phyloP scores from a whole-genome alignment of 1,139 yeast genomes.

The Candida smagusa region DNA sequence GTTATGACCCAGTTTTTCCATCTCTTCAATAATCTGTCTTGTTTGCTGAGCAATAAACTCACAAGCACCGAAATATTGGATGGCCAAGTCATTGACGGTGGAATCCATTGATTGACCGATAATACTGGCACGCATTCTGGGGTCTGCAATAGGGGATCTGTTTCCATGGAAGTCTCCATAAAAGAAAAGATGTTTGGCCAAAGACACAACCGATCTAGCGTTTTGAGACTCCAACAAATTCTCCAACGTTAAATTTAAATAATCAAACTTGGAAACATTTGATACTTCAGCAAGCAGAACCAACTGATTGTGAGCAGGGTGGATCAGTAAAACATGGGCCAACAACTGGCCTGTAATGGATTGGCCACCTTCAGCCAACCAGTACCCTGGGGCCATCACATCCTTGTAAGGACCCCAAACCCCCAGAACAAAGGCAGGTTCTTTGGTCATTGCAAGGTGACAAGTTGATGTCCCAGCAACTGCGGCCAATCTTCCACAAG shows the following conservation, averaged over 20 bases:
- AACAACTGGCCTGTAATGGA: constrained; percentile 93
- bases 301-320: constrained; percentile 80
- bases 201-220: constrained; percentile 69
- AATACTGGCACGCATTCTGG: constrained; percentile 88
- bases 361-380: constrained; percentile 99
- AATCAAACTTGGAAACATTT: constrained; percentile 75
- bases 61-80: constrained; percentile 87
- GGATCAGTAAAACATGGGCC: constrained; percentile 85
- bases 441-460: constrained; percentile 82
- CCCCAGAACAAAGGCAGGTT: constrained; percentile 88
- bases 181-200: constrained; percentile 82
- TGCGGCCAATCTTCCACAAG: constrained; percentile 88
- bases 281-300: constrained; percentile 60
- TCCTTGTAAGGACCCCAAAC: constrained; percentile 99
- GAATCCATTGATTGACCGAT: constrained; percentile 92
- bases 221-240: constrained; percentile 52
- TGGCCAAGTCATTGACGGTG: constrained; percentile 78
- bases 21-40: constrained; percentile 84
- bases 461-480: constrained; percentile 99
- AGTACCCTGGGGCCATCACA: constrained; percentile 80
- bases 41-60: constrained; percentile 98
- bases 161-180: constrained; percentile 98
- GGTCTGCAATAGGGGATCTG: constrained; percentile 94
- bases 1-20: constrained; percentile 76
- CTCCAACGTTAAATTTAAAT: constrained; percentile 72